A percentile compares a stretch with the other conserved stretches of the same genome.
Evolutionary conservation across 2,329 filamentous ascomycete species (phyloP).

Genomic region (Phaeosphaeriaceae sp.): DNA sequence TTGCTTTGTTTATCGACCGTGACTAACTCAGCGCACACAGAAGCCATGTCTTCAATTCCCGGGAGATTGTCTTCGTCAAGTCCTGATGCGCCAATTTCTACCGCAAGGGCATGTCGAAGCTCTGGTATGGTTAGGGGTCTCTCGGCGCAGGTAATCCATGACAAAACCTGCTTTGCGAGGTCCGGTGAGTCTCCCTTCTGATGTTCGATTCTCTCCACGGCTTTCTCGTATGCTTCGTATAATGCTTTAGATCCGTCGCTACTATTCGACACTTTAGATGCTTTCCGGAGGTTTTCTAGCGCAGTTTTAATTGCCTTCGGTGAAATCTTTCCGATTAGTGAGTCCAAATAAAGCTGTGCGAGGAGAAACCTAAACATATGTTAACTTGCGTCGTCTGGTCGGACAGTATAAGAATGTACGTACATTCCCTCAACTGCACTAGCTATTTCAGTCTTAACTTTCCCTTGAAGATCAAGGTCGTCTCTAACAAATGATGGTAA

Average conservation of each 20-base stretch:
- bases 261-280: too few relatives aligned
- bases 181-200: conserved; percentile 41
- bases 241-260: conserved; percentile 1
- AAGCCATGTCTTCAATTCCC: conserved; percentile 17
- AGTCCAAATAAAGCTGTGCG: conserved; percentile 17
- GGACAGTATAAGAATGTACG: too few relatives aligned
- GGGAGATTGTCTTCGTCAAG: conserved; percentile 14
- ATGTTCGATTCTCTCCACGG: conserved; percentile 44
- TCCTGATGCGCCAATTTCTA: conserved; percentile 4
- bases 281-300: conserved; percentile 4
- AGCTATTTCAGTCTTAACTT: too few relatives aligned
- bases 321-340: conserved; percentile 12
- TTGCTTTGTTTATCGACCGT: conserved; percentile 29
- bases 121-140: conserved; percentile 22
- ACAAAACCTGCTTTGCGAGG: conserved; percentile 45
- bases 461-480: conserved; percentile 12
- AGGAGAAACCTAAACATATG: conserved; percentile 12
- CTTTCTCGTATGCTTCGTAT: conserved; percentile 14
- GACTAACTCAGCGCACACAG: conserved; percentile 25
- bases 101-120: conserved; percentile 20
- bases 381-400: too few relatives aligned
- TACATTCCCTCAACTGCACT: too few relatives aligned
- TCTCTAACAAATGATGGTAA: conserved; percentile 24
- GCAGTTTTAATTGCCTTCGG: conserved; percentile 6
- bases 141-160: conserved; percentile 18